These are phyloP conservation scores for Ophiostoma australiae DNA, from an alignment of 2,329 filamentous ascomycete species.

Conservation along the genomic window DNA sequence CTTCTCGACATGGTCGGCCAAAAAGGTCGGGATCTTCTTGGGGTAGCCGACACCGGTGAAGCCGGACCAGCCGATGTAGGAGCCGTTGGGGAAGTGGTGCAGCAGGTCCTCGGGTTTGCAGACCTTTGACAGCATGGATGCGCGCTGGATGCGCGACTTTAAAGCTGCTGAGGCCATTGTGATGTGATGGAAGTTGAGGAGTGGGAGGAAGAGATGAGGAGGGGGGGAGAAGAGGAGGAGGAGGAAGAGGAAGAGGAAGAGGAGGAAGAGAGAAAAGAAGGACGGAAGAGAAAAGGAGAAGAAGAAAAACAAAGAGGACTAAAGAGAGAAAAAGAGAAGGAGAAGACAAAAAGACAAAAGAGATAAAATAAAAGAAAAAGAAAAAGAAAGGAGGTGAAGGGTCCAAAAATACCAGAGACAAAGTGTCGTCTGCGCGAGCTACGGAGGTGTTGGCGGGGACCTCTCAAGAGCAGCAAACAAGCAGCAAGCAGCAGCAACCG, in stretches of 20 bases:
- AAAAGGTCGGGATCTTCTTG: conserved; percentile 77
- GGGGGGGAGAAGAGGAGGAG: neutral
- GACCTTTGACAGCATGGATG: conserved; percentile 75
- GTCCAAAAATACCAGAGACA: neutral
- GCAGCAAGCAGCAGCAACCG: neutral
- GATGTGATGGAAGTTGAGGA: neutral
- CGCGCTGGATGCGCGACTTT: conserved; percentile 68
- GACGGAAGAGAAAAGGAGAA: neutral
- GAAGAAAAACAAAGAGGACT: neutral
- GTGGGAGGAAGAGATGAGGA: neutral
- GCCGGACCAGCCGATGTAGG: conserved; percentile 87
- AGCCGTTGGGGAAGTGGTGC: conserved; percentile 72
- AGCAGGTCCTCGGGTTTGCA: conserved; percentile 74
- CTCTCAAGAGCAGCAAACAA: neutral
- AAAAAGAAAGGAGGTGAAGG: neutral
- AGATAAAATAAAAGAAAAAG: neutral
- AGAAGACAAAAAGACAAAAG: neutral
- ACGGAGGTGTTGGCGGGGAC: conserved; percentile 14
- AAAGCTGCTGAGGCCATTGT: conserved; percentile 64
- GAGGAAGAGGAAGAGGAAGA: conserved; percentile 1
- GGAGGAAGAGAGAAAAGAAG: neutral
- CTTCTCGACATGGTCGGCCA: conserved; percentile 85
- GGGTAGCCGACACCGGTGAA: conserved; percentile 89
- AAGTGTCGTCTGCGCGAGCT: conserved; percentile 14
- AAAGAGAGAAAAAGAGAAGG: neutral